Evolutionary conservation across 345 rosid species (phyloP).

Genomic region (Syzygium oleosum): DNA sequence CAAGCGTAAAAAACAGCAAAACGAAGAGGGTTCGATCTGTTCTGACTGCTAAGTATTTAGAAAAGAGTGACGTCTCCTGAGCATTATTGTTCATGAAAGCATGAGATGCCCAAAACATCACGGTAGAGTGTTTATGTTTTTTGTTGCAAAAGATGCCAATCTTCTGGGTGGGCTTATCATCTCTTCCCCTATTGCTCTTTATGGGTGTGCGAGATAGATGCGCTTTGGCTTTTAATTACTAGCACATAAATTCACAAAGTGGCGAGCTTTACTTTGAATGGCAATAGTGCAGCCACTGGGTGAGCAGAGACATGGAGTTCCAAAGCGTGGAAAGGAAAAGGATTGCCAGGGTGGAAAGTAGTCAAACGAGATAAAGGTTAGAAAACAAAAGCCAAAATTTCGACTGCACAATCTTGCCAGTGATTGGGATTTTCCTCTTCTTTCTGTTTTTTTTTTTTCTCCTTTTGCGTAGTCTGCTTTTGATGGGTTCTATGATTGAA

Average conservation of each 20-base stretch:
- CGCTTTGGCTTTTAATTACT: not conserved
- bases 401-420: conserved; percentile 10
- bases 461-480: conserved; percentile 15
- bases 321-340: not conserved
- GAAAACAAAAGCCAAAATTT: conserved; percentile 14
- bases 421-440: not conserved
- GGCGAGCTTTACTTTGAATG: conserved; percentile 9
- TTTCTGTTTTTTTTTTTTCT: not conserved
- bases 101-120: not conserved
- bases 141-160: not conserved
- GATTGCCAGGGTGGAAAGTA: conserved; percentile 11
- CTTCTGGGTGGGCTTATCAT: not conserved
- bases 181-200: not conserved
- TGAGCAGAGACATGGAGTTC: not conserved
- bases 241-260: not conserved
- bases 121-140: not conserved
- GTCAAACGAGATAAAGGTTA: conserved; percentile 17
- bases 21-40: not conserved
- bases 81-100: not conserved
- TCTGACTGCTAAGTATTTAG: not conserved
- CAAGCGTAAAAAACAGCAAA: not conserved
- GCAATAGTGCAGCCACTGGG: conserved; percentile 1
- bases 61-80: not conserved
- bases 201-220: not conserved
- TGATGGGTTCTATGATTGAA: conserved; percentile 50